Conservation (phyloP, 2,329 filamentous ascomycete genomes). For the Sordariomycetes sp. region DNA sequence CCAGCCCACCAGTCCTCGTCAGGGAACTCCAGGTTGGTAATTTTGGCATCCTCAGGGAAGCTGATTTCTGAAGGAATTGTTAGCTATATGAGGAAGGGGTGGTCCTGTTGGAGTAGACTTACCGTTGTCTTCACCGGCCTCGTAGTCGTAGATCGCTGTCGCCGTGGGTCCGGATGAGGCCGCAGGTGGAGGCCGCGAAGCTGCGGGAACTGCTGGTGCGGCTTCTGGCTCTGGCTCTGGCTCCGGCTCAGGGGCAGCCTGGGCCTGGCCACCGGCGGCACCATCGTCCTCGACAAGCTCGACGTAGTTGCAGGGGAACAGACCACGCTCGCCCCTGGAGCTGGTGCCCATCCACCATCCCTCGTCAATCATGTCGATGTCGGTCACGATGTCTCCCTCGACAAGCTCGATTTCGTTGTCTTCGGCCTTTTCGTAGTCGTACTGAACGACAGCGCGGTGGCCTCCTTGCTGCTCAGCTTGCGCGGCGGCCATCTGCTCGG, state of each 20-base stretch:
- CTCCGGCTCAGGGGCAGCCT: slow-evolving; percentile 11
- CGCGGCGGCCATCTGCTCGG: slow-evolving; percentile 24
- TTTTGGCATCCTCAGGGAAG: slow-evolving; percentile 82
- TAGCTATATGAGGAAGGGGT: slow-evolving; percentile 6
- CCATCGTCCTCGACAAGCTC: slow-evolving; percentile 64
- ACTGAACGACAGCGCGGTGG: slow-evolving; percentile 71
- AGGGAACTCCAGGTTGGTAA: slow-evolving; percentile 83
- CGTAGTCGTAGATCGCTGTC: slow-evolving; percentile 88
- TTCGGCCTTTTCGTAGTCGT: slow-evolving; percentile 96
- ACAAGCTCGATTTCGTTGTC: slow-evolving; percentile 90
- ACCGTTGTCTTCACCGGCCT: slow-evolving; percentile 92
- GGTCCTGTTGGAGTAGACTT: slow-evolving; percentile 13
- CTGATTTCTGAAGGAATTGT: slow-evolving; percentile 48
- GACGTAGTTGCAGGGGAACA: slow-evolving; percentile 98
- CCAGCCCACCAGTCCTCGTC: slow-evolving; percentile 99
- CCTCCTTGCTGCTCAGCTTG: slow-evolving; percentile 49
- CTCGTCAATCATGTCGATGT: slow-evolving; percentile 95
- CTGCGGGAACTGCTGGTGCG: slow-evolving; percentile 16
- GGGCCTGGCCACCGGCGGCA: slow-evolving; percentile 20
- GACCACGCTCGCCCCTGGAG: slow-evolving; percentile 68
- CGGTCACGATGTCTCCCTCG: slow-evolving; percentile 79
- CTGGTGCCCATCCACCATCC: slow-evolving; percentile 99
- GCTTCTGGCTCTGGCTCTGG: slow-evolving; percentile 20
- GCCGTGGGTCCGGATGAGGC: slow-evolving; percentile 53
- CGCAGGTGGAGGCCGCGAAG: slow-evolving; percentile 19